Evolutionary conservation across 2,329 filamentous ascomycete genomes (phyloP).

Genomic region (Aspergillus cejpii): DNA sequence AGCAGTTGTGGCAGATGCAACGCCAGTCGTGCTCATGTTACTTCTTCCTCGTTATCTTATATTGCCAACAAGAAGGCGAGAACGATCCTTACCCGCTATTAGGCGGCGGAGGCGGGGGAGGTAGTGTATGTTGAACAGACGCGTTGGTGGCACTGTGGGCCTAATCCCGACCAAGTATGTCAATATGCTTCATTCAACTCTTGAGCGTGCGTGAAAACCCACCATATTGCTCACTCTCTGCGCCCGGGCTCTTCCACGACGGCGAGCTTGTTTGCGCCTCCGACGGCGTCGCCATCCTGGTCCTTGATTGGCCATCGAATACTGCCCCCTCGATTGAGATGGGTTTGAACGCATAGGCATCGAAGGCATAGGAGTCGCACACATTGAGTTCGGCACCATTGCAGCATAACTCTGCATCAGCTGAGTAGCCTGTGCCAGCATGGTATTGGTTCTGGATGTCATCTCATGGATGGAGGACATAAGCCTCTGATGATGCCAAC

Average conservation of each 20-base stretch:
- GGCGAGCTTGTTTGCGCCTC: background rate
- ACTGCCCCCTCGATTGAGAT: too few relatives aligned
- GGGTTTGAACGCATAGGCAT: too few relatives aligned
- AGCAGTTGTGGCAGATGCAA: background rate
- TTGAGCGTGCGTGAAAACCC: too few relatives aligned
- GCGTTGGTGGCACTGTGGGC: background rate
- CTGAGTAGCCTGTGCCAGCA: too few relatives aligned
- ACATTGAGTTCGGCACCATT: too few relatives aligned
- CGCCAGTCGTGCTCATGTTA: background rate
- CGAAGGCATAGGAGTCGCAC: too few relatives aligned
- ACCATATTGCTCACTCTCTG: background rate
- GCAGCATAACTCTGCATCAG: too few relatives aligned
- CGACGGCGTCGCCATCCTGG: background rate
- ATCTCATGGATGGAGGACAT: too few relatives aligned
- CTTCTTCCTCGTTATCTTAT: background rate
- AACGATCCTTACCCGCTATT: background rate
- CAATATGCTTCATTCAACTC: background rate
- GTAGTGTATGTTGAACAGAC: background rate
- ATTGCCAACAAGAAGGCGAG: background rate
- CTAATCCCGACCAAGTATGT: background rate
- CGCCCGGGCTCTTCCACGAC: background rate
- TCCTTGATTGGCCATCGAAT: background rate
- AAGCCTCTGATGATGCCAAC: too few relatives aligned
- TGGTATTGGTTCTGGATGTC: too few relatives aligned
- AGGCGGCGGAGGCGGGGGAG: background rate